Percentiles rank a stretch among this genome's conserved stretches.
phyloP scores from a whole-genome alignment of 2,329 filamentous ascomycete species.

The Cordyceps cicadae region DNA sequence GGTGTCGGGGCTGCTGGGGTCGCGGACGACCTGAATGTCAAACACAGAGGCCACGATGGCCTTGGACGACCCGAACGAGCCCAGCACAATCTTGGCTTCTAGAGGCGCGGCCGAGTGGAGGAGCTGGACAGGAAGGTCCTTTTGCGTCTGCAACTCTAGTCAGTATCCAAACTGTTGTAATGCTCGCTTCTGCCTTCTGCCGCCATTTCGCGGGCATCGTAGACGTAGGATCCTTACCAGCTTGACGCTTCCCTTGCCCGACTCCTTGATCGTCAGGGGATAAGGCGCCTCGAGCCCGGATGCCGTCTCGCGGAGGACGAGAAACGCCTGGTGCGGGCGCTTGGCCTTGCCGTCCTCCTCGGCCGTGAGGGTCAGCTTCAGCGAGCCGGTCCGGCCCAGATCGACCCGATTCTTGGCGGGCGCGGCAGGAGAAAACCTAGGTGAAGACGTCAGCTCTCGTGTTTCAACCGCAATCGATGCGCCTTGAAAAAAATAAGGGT shows the following conservation, averaged over 20 bases:
- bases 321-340: slow-evolving; percentile 88
- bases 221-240: slow-evolving; percentile 51
- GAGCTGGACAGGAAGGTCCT: slow-evolving; percentile 81
- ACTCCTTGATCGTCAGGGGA: slow-evolving; percentile 74
- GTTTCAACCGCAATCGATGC: not conserved
- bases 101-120: slow-evolving; percentile 60
- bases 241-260: slow-evolving; percentile 76
- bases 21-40: slow-evolving; percentile 57
- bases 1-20: slow-evolving; percentile 50
- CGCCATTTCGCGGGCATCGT: not conserved
- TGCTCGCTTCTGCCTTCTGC: not conserved
- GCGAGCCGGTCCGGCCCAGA: slow-evolving; percentile 59
- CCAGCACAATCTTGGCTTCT: slow-evolving; percentile 74
- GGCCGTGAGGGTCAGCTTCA: slow-evolving; percentile 76
- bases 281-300: slow-evolving; percentile 82
- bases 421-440: slow-evolving; percentile 50
- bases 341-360: slow-evolving; percentile 71
- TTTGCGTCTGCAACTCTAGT: slow-evolving; percentile 55
- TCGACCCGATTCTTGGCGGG: slow-evolving; percentile 55
- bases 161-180: not conserved
- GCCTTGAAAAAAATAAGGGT: not conserved
- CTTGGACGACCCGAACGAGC: slow-evolving; percentile 69
- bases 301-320: slow-evolving; percentile 66
- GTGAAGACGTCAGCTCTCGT: slow-evolving; percentile 17
- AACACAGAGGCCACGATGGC: slow-evolving; percentile 65